Base-by-base conservation (phyloP, 2,329 filamentous ascomycete species). In the Arthrobotrys sinensis region DNA sequence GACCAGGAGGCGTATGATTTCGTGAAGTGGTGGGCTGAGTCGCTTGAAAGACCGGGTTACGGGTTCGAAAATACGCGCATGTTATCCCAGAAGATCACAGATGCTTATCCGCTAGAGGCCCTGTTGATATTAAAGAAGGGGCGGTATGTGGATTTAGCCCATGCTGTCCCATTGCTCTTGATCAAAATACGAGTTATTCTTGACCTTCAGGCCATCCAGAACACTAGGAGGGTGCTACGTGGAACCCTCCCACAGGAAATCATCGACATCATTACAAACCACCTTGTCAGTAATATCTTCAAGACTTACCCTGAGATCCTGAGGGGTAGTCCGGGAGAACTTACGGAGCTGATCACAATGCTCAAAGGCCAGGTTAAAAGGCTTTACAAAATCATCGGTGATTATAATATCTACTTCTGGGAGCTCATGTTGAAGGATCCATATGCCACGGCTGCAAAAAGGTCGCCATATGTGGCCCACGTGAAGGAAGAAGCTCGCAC, bases 1-100 rank as follows among this genome's bases (percentile, higher is more conserved):
- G 87, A 89, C 70, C 87, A 89, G 80, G 86, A 87, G n/a, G 85
- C 84, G 80, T 87, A 87, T 76, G 85, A 86, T 79, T 87, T 87
- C 68, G 38, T 87, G 80, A 88, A 86, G 81, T 88, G 85, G 86
- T 88, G 83, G 83, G 81, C 78, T 4, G 21, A 38, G 36, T 8
- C 48, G 83, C 81, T 0, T 79, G 78, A 0, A 82, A 75, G 4
- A 38, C 76, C 60, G 7, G 19, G 83, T 46, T 86, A 86, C 65
- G 83, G 86, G 60, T 85, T 81, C 84, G 80, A 80, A 6, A 81
- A 86, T 67, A 80, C 76, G 21, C 77, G 76, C 1, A 63, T 82
- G 14, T 84, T 84, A 11, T 85, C 82, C 72, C 82, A 86, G 2
- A 80, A 86, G 69, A 65, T 85, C 48, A 83, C 83, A 28, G 80